Conservation (phyloP, 2,329 filamentous ascomycete genomes). For the Tolypocladium ovalisporum region DNA sequence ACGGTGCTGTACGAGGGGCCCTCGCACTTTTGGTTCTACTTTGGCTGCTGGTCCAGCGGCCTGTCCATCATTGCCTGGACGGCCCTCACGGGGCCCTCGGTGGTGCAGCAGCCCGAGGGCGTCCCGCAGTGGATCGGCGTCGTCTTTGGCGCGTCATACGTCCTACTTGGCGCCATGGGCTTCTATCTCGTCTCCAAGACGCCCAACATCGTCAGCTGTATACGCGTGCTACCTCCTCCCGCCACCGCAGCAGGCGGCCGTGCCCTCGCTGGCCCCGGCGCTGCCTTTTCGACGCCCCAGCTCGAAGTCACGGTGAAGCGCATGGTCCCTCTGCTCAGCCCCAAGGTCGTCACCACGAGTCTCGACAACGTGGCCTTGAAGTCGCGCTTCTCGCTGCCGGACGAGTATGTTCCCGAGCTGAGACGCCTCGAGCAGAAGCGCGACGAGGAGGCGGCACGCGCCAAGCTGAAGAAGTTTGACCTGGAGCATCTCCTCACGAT, state of each 20-base stretch:
- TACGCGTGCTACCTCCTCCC: slow-evolving; percentile 43
- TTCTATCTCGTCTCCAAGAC: slow-evolving; percentile 49
- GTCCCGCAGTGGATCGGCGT: slow-evolving; percentile 45
- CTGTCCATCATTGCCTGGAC: slow-evolving; percentile 27
- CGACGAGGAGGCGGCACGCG: slow-evolving; percentile 25
- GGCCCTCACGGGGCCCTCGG: slow-evolving; percentile 19
- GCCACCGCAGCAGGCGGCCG: slow-evolving; percentile 7
- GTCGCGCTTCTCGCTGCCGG: slow-evolving; percentile 26
- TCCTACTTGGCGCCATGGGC: slow-evolving; percentile 49
- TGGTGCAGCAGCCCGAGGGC: slow-evolving; percentile 30
- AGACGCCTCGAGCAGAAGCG: slow-evolving; percentile 17
- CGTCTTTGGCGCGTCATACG: slow-evolving; percentile 45
- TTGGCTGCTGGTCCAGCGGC: slow-evolving; percentile 47
- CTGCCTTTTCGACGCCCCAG: slow-evolving; percentile 20
- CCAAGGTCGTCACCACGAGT: slow-evolving; percentile 28
- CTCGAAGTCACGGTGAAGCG: slow-evolving; percentile 43
- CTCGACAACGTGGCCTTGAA: slow-evolving; percentile 23
- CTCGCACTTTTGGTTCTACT: slow-evolving; percentile 51
- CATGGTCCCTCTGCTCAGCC: slow-evolving; percentile 34
- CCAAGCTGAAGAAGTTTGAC: slow-evolving; percentile 36
- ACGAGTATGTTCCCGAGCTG: slow-evolving; percentile 24
- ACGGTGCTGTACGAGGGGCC: slow-evolving; percentile 55
- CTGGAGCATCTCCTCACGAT: slow-evolving; percentile 44
- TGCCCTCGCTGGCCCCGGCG: slow-evolving; percentile 1
- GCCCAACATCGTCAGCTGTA: slow-evolving; percentile 42